phyloP scores from a whole-genome alignment of 1,139 yeast genomes.

The Suzukiozyma palmioleophila region DNA sequence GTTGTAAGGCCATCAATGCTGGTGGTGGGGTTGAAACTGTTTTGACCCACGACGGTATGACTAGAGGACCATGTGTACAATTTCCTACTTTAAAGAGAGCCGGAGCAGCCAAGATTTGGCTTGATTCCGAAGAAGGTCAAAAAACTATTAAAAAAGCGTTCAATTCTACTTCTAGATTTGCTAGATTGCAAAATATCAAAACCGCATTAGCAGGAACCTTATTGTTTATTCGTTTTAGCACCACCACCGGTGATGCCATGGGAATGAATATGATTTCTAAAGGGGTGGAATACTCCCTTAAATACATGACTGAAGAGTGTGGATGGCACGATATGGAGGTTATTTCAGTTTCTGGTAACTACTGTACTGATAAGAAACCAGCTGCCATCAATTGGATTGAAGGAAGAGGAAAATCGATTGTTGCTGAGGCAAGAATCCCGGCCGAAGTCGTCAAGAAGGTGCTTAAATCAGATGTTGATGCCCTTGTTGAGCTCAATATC shows the following conservation, averaged over 20 bases:
- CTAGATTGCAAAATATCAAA: constrained; percentile 84
- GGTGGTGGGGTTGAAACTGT: constrained; percentile 97
- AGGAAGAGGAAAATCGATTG: constrained; percentile 97
- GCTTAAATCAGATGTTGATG: constrained; percentile 86
- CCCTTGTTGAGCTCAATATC: constrained; percentile 83
- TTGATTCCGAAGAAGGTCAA: constrained; percentile 94
- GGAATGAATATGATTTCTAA: constrained; percentile 99
- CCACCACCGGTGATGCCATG: constrained; percentile 99
- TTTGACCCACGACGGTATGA: constrained; percentile 95
- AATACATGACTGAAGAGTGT: constrained; percentile 79
- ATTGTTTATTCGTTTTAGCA: constrained; percentile 84
- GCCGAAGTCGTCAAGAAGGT: constrained; percentile 74
- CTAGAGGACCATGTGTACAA: constrained; percentile 96
- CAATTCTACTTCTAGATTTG: constrained; percentile 95
- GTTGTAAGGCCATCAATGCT: constrained; percentile 95
- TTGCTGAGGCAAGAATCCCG: constrained; percentile 94
- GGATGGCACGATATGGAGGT: constrained; percentile 95
- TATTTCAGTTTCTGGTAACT: constrained; percentile 92
- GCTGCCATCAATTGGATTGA: constrained; percentile 99
- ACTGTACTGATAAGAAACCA: constrained; percentile 95
- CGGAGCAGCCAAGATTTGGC: constrained; percentile 93
- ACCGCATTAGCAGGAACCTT: constrained; percentile 95
- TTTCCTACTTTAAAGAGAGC: constrained; percentile 81
- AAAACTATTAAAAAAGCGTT: constrained; percentile 78
- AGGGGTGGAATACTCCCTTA: constrained; percentile 87